phyloP scores from a whole-genome alignment of 176 grass and related monocot species.

The Carex pumila region DNA sequence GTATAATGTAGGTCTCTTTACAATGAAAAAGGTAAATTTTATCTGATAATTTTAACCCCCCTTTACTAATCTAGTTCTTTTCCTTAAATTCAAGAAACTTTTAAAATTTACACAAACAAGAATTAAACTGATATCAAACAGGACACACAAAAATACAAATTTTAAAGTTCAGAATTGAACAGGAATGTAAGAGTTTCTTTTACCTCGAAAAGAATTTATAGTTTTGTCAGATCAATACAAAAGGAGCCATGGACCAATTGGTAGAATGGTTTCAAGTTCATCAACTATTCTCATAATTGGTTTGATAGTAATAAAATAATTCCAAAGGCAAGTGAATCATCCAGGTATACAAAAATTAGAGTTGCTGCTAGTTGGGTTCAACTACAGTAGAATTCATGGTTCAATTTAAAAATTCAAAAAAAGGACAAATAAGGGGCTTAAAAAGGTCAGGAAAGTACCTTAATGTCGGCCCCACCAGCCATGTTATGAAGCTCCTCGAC shows the following conservation, averaged over 20 bases:
- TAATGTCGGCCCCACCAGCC: slow-evolving; percentile 96
- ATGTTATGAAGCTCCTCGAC: slow-evolving; percentile 97
- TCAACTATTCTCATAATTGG: not conserved
- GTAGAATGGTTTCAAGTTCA: not conserved
- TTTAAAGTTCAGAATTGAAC: not conserved
- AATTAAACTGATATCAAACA: not conserved
- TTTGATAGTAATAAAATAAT: not conserved
- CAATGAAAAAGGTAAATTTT: not conserved
- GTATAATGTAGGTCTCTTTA: slow-evolving; percentile 12
- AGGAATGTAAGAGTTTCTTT: not conserved
- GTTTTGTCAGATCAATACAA: slow-evolving; percentile 1
- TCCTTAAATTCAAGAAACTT: not conserved
- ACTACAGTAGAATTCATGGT: not conserved
- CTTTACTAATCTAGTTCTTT: not conserved
- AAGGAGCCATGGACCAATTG: not conserved
- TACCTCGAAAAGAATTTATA: not conserved
- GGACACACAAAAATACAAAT: slow-evolving; percentile 21
- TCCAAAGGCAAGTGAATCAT: not conserved
- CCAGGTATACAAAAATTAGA: not conserved
- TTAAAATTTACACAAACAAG: not conserved
- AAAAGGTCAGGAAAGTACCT: slow-evolving; percentile 32
- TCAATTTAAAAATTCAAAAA: not conserved
- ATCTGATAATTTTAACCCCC: not conserved
- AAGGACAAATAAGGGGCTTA: not conserved
- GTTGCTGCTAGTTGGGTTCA: not conserved